Conservation (phyloP, 495 filamentous ascomycete genomes). For the Tuber borchii region DNA sequence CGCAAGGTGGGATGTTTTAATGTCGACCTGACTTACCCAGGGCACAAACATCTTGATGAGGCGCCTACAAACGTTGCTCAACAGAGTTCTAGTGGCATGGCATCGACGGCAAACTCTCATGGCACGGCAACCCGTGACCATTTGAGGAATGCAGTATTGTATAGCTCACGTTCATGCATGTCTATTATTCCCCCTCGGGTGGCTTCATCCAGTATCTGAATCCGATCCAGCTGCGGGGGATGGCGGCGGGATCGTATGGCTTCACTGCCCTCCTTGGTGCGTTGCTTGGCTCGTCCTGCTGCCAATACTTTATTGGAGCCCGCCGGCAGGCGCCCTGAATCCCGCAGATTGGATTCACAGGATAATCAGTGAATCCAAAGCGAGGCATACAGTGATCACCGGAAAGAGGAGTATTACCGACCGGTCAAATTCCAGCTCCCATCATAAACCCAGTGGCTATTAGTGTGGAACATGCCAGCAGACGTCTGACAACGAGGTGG, state of each 20-base stretch:
- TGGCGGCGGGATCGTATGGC: constrained; percentile 2
- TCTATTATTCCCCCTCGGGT: neutral
- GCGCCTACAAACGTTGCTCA: constrained; percentile 23
- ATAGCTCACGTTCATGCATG: neutral
- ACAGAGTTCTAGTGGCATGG: constrained; percentile 1
- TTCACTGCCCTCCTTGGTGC: neutral
- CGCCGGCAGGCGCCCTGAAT: neutral
- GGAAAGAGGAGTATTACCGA: neutral
- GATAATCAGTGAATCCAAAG: neutral
- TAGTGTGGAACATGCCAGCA: neutral
- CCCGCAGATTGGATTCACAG: neutral
- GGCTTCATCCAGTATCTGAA: neutral
- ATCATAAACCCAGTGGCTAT: neutral
- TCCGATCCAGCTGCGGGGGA: neutral
- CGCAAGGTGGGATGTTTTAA: neutral
- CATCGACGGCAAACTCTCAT: neutral
- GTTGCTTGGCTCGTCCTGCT: neutral
- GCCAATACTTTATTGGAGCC: neutral
- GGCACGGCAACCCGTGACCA: neutral
- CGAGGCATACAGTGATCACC: neutral
- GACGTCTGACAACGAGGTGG: neutral
- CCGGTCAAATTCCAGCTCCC: neutral
- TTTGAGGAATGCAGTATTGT: constrained; percentile 1
- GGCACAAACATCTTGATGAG: constrained; percentile 9
- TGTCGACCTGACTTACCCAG: neutral